Conservation (phyloP, 495 filamentous ascomycete genomes). For the Neurospora sp. region DNA sequence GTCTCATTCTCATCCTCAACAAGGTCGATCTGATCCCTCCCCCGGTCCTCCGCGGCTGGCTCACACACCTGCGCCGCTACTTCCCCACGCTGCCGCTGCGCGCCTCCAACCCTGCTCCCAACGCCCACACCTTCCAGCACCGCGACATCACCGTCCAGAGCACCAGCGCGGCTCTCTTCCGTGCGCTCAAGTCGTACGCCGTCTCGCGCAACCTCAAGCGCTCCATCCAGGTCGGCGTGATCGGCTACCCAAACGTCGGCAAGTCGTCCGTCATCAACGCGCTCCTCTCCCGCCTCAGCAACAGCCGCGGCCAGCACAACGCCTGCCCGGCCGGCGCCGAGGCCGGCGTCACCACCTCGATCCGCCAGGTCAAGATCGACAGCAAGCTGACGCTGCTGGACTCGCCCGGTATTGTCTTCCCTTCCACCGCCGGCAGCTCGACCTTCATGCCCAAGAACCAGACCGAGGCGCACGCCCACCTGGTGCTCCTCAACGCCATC, state of each 20-base stretch:
- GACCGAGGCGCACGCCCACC: conserved; percentile 69
- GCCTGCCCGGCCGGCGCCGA: conserved; percentile 87
- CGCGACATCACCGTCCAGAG: conserved; percentile 77
- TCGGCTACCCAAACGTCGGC: conserved; percentile 95
- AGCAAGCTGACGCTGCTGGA: conserved; percentile 91
- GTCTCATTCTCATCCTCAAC: conserved; percentile 89
- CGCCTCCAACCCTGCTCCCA: conserved; percentile 71
- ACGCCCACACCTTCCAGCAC: conserved; percentile 88
- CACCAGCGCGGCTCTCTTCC: conserved; percentile 81
- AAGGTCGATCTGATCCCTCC: conserved; percentile 92
- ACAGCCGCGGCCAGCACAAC: conserved; percentile 40
- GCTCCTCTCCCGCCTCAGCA: conserved; percentile 69
- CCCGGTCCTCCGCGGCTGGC: conserved; percentile 70
- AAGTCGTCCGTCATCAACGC: conserved; percentile 97
- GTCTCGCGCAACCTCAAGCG: conserved; percentile 75
- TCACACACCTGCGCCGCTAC: conserved; percentile 73
- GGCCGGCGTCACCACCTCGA: conserved; percentile 82
- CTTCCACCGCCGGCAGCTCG: conserved; percentile 34
- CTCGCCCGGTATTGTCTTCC: conserved; percentile 94
- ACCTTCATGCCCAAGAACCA: conserved; percentile 45
- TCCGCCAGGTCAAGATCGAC: conserved; percentile 88
- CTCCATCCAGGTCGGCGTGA: conserved; percentile 82
- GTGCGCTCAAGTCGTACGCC: conserved; percentile 84
- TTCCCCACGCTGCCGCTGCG: conserved; percentile 91
- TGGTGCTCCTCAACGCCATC: conserved; percentile 82